Evolutionary conservation across 345 rosid species (phyloP), one percentile per base, ranked within the genome.

Genomic region (Barbarea vulgaris): DNA sequence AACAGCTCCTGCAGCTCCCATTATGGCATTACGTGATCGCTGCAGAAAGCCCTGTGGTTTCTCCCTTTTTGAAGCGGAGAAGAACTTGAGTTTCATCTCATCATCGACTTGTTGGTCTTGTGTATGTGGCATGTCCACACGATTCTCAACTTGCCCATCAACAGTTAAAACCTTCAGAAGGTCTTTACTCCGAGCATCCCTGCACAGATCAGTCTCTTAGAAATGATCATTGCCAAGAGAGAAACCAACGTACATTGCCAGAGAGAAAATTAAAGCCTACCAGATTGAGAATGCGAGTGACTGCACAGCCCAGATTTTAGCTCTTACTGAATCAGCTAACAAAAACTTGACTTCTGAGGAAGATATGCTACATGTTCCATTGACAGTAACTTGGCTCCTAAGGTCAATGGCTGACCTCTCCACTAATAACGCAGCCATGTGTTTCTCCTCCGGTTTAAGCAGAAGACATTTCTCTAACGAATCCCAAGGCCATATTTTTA

Each of bases 1-100:
- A 65, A 92, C 97, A 36, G 96, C 96, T 51, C 89, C 97, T 52
- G 97, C 97, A 30, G 97, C 97, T 83, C 97, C 97, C 85, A 88
- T 81, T 66, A 92, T 81, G 46, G 94, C 97, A 82, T 92, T 90
- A n/a, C 97, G 90, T 10, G 96, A 92, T 33, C 97, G 83, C 79
- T 90, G 97, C 64, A 92, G 66, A 73, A 92, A 87, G 28, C 97
- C 89, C 48, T 76, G 91, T 11, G 80, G 61, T 78, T 90, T 92
- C 62, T 92, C 97, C 85, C 85, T 92, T 74, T 88, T 91, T 0
- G 87, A 75, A 42, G 79, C 42, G 5, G 93, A 77, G 69, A 83
- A 90, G 55, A 82, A 84, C 83, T 88, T 91, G 41, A 83, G 81
- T 84, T 89, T 89, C 84, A 82, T 82, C 80, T 91, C 80, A 28